A percentile compares a stretch with the other conserved stretches of the same genome.
These are phyloP conservation scores for Candida piceae DNA, from an alignment of 805 yeast species.

Conservation along the genomic window DNA sequence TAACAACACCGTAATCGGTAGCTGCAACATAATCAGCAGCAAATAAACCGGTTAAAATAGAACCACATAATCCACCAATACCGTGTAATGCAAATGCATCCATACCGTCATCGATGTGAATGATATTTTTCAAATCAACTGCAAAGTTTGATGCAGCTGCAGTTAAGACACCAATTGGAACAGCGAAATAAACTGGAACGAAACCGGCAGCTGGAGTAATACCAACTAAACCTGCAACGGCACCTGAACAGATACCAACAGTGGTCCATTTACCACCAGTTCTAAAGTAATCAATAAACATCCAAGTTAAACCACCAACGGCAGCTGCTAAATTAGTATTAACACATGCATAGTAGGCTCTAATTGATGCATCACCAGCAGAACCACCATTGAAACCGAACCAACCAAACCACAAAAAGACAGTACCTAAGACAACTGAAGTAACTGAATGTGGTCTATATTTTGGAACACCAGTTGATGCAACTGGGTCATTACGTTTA, in stretches of 20 bases:
- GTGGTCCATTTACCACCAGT: constrained; percentile 88
- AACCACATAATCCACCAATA: constrained; percentile 85
- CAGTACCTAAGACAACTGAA: constrained; percentile 86
- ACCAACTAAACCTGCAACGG: constrained; percentile 89
- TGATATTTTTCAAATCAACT: constrained; percentile 66
- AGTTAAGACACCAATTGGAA: constrained; percentile 76
- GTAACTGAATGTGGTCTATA: constrained; percentile 94
- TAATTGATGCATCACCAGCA: constrained; percentile 86
- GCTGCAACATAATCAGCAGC: constrained; percentile 89
- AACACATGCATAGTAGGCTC: constrained; percentile 91
- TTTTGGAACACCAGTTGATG: constrained; percentile 68
- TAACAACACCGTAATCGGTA: constrained; percentile 60
- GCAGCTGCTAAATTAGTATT: constrained; percentile 95
- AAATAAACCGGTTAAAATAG: constrained; percentile 82
- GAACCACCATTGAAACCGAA: constrained; percentile 99
- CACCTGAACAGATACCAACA: constrained; percentile 91
- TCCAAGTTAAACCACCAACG: constrained; percentile 89
- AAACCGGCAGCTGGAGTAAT: constrained; percentile 97
- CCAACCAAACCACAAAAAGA: constrained; percentile 98
- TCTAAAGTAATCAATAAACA: constrained; percentile 84
- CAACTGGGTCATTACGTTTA: constrained; percentile 79
- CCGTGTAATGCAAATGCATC: constrained; percentile 94
- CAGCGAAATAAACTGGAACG: constrained; percentile 87
- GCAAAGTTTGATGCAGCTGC: constrained; percentile 80
- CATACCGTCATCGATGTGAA: constrained; percentile 88